Percentiles rank a stretch among this genome's conserved stretches.
These are phyloP conservation scores for Penicillium olsonii DNA, from an alignment of 2,329 filamentous ascomycete genomes.

Conservation along the genomic window DNA sequence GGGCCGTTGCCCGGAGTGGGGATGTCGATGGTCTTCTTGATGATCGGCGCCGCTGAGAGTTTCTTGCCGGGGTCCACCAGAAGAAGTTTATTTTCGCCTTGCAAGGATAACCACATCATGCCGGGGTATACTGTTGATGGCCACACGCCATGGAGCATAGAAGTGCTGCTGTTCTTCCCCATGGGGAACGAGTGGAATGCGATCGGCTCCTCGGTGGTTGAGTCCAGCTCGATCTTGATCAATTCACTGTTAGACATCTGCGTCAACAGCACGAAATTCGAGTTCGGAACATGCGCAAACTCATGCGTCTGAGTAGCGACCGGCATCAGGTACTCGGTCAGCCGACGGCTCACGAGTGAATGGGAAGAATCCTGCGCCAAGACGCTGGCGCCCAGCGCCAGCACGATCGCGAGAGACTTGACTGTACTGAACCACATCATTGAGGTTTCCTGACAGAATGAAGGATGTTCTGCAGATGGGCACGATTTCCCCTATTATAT, in stretches of 20 bases:
- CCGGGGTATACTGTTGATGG: conserved; percentile 10
- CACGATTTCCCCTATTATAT: too few species aligned
- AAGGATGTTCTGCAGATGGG: too few species aligned
- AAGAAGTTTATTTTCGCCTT: conserved; percentile 14
- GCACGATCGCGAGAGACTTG: conserved; percentile 9
- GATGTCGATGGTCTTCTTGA: conserved; percentile 11
- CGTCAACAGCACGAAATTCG: conserved; percentile 18
- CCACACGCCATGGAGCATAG: conserved; percentile 14
- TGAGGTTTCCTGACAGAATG: too few species aligned
- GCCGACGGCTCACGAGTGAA: conserved; percentile 12
- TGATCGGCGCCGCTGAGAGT: conserved; percentile 7
- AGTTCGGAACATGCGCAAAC: conserved; percentile 18
- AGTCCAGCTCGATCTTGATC: conserved; percentile 19
- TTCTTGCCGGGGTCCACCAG: conserved; percentile 13
- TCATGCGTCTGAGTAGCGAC: conserved; percentile 17
- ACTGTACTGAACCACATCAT: conserved; percentile 7
- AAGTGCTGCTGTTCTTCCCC: conserved; percentile 9
- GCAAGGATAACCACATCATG: conserved; percentile 15
- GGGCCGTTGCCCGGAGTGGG: conserved; percentile 12
- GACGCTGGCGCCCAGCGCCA: conserved; percentile 9
- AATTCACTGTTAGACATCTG: conserved; percentile 22
- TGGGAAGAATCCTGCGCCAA: conserved; percentile 6
- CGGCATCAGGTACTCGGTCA: conserved; percentile 21
- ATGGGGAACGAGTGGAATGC: conserved; percentile 13
- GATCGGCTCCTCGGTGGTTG: conserved; percentile 12